Conservation (phyloP, 73 alveolate genomes). For the Paramecium octaurelia region DNA sequence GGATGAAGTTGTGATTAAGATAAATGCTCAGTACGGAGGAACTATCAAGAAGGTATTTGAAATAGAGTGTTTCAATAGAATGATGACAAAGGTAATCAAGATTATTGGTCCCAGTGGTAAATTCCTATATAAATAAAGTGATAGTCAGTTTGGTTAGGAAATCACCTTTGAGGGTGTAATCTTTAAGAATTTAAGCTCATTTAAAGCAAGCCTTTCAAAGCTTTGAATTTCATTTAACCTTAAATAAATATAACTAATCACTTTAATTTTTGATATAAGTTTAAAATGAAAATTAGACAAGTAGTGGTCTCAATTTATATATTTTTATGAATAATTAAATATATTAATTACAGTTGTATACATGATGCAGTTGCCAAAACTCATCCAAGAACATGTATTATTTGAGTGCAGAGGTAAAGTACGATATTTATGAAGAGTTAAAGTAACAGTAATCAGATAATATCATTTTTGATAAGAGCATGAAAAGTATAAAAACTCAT, state of each 20-base stretch:
- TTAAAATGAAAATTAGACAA: not conserved
- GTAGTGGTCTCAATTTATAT: not conserved
- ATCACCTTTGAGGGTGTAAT: not conserved
- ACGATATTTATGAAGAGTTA: not conserved
- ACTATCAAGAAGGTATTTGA: not conserved
- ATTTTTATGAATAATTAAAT: not conserved
- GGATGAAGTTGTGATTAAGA: not conserved
- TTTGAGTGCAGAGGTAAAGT: not conserved
- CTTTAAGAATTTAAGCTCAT: not conserved
- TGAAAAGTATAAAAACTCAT: not conserved
- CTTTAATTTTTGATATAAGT: not conserved
- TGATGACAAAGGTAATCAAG: not conserved
- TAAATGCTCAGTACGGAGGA: not conserved
- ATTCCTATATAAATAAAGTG: not conserved
- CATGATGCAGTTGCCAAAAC: not conserved
- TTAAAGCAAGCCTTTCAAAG: not conserved
- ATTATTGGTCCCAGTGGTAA: not conserved
- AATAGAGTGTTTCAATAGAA: not conserved
- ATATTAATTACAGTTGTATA: not conserved
- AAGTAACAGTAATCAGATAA: not conserved
- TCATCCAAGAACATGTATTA: not conserved
- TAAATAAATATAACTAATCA: not conserved
- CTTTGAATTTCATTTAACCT: not conserved
- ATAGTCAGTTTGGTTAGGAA: not conserved
- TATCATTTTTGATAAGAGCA: not conserved